phyloP scores from a whole-genome alignment of 1,139 yeast species.

The Pichia sp. region DNA sequence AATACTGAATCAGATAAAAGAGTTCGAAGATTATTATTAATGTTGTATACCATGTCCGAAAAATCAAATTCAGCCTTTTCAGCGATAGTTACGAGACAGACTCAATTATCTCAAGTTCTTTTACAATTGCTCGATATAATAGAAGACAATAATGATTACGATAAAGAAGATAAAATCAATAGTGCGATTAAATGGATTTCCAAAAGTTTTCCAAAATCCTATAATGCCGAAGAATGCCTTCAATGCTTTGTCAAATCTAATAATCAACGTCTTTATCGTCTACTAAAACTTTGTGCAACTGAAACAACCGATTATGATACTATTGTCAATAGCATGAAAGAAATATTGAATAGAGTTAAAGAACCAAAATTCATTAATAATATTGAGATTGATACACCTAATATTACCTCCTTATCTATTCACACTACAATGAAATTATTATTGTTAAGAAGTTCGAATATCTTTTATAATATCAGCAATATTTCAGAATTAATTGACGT shows the following conservation, averaged over 20 bases:
- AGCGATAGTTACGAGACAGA: slow-evolving; percentile 66
- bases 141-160: slow-evolving; percentile 32
- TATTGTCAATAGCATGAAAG: slow-evolving; percentile 55
- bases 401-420: slow-evolving; percentile 45
- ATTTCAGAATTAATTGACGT: slow-evolving; percentile 47
- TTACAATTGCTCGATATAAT: slow-evolving; percentile 33
- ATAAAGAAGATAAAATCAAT: slow-evolving; percentile 37
- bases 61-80: slow-evolving; percentile 59
- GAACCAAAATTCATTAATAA: slow-evolving; percentile 42
- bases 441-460: slow-evolving; percentile 54
- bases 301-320: slow-evolving; percentile 57
- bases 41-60: slow-evolving; percentile 45
- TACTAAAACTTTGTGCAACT: slow-evolving; percentile 49
- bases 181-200: slow-evolving; percentile 63
- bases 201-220: slow-evolving; percentile 44
- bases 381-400: slow-evolving; percentile 15
- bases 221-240: slow-evolving; percentile 43
- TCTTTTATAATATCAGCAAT: slow-evolving; percentile 62
- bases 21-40: slow-evolving; percentile 46
- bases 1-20: slow-evolving; percentile 37
- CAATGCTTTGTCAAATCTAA: slow-evolving; percentile 47
- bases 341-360: slow-evolving; percentile 46
- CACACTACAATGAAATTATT: slow-evolving; percentile 47
- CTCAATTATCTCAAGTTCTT: slow-evolving; percentile 45
- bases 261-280: slow-evolving; percentile 50